Evolutionary conservation across 768 basidiomycete species (phyloP), one percentile per base, ranked within the genome.

Genomic region (Rhizopogon rudus): DNA sequence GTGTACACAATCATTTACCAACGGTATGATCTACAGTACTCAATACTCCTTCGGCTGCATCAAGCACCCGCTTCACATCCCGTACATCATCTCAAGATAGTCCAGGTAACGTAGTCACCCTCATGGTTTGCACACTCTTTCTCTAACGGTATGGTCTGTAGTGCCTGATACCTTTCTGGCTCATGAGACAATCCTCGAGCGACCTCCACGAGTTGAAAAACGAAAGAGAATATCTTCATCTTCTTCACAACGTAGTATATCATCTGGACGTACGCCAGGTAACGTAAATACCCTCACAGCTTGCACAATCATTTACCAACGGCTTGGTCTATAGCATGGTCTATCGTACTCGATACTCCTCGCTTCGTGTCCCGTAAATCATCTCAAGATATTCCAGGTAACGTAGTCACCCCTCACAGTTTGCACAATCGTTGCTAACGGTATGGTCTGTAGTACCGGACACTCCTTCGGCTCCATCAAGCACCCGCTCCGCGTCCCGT

Each of bases 221-320:
- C 64, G 70, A 65, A 61, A 66, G 56, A 61, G 65, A 12, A 56
- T 59, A 20, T 14, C 35, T 3, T 16, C 35, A 10, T 37, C 33
- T 20, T 29, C 17, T 46, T 37, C 14, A 17, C 12, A 48, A 8
- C 33, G 46, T 8, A 14, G 33, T 35, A 35, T 20, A 35, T 35
- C 33, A 22, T 48, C 46, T 16, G 46, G 35, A 35, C 33, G 20
- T 14, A 48, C 46, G 0, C 20, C 35, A 48, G 46, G 46, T 48
- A 48, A 48, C 9, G 13, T 48, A 22, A 33, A 17, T 14, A 48
- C 33, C 8, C 35, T 35, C 20, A 13, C 31, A 5, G 7, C 35
- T 20, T 48, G 14, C 46, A 14, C 14, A 20, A 35, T 8, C 1
- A 2, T 17, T 48, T 48, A 35, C 46, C 20, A 22, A 35, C 2